phyloP scores from a whole-genome alignment of 352 stramenopile genomes.

The Phytophthora ramorum region DNA sequence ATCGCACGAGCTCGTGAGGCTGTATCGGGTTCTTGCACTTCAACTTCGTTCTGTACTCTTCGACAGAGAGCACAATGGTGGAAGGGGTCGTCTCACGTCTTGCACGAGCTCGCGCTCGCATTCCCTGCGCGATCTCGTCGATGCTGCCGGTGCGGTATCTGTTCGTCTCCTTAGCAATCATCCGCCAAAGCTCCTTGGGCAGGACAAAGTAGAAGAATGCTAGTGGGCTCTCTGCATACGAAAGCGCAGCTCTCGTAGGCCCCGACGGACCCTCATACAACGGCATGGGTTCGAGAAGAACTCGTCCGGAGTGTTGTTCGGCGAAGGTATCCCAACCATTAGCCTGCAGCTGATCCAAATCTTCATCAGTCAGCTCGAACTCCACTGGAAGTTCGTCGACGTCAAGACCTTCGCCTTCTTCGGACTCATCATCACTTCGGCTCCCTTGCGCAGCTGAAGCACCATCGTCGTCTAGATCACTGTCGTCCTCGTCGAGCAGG shows the following conservation, averaged over 20 bases:
- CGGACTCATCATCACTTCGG: not conserved
- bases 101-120: not conserved
- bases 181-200: conserved; percentile 9
- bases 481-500: not conserved
- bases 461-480: not conserved
- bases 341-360: not conserved
- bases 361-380: not conserved
- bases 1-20: conserved; percentile 3
- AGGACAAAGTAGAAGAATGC: conserved; percentile 14
- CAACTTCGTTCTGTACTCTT: conserved; percentile 6
- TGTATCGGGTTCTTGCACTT: conserved; percentile 1
- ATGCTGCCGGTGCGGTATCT: not conserved
- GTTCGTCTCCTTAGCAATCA: conserved; percentile 5
- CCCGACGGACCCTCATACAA: not conserved
- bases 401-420: not conserved
- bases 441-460: not conserved
- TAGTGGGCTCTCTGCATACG: not conserved
- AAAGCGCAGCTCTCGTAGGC: conserved; percentile 1
- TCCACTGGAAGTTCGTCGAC: not conserved
- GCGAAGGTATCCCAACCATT: conserved; percentile 6
- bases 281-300: not conserved
- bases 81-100: not conserved
- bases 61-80: conserved; percentile 5
- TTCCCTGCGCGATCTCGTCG: not conserved
- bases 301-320: not conserved